A percentile compares a stretch with the other conserved stretches of the same genome.
phyloP scores from a whole-genome alignment of 805 yeast genomes.

The Candida tibetensis region DNA sequence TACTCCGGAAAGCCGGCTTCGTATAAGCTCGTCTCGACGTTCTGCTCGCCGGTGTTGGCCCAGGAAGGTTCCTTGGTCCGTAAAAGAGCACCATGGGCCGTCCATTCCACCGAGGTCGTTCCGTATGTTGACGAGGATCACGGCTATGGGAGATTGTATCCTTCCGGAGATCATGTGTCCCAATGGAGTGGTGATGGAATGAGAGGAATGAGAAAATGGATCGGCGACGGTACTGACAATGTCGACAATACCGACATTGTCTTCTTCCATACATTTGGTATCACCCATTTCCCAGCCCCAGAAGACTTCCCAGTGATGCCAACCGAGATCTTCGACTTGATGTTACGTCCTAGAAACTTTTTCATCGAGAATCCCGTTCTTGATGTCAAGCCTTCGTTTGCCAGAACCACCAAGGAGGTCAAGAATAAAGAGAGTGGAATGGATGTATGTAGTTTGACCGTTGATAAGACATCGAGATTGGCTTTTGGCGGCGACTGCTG shows the following conservation, averaged over 20 bases:
- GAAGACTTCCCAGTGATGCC: conserved; percentile 92
- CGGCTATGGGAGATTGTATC: conserved; percentile 62
- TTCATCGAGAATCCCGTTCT: conserved; percentile 75
- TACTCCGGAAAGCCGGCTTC: conserved; percentile 75
- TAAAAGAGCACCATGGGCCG: conserved; percentile 84
- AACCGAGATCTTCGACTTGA: conserved; percentile 72
- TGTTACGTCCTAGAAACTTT: conserved; percentile 77
- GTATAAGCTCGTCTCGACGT: conserved; percentile 72
- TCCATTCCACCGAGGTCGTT: conserved; percentile 61
- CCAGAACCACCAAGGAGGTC: conserved; percentile 42
- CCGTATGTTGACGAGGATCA: conserved; percentile 58
- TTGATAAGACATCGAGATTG: conserved; percentile 50
- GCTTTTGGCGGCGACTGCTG: conserved; percentile 43
- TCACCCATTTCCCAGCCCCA: conserved; percentile 84
- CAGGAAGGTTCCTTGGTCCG: conserved; percentile 70
- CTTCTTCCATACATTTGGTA: conserved; percentile 79
- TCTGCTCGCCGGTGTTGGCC: conserved; percentile 71
- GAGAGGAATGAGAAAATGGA: conserved; percentile 66
- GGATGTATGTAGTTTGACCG: conserved; percentile 34
- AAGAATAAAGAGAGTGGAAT: conserved; percentile 35
- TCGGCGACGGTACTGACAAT: conserved; percentile 56
- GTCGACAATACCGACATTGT: conserved; percentile 70
- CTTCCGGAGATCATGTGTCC: conserved; percentile 77
- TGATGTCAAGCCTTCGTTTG: conserved; percentile 65
- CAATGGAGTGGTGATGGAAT: conserved; percentile 71